Evolutionary conservation across 2,329 filamentous ascomycete genomes (phyloP).

Genomic region (Dactylellina sp.): DNA sequence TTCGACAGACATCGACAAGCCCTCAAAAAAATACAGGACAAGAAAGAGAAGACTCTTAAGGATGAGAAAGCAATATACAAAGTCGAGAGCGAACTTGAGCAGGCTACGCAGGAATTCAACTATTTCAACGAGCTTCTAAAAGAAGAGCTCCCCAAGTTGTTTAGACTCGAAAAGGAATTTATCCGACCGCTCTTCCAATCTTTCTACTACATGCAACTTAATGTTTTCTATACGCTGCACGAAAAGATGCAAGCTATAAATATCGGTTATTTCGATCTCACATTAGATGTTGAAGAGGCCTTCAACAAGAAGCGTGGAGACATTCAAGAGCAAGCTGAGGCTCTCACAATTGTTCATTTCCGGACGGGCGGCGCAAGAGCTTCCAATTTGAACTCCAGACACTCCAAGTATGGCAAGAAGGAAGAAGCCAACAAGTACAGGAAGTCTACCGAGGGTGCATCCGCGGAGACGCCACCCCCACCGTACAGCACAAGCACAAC

Average conservation of each 20-base stretch:
- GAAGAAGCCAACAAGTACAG: slow-evolving; percentile 61
- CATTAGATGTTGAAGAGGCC: slow-evolving; percentile 88
- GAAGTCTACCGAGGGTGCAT: slow-evolving; percentile 61
- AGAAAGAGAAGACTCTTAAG: slow-evolving; percentile 95
- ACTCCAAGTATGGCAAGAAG: slow-evolving; percentile 67
- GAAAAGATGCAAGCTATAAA: slow-evolving; percentile 98
- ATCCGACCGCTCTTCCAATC: slow-evolving; percentile 97
- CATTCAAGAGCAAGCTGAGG: slow-evolving; percentile 85
- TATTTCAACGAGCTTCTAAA: slow-evolving; percentile 98
- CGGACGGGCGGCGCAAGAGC: slow-evolving; percentile 81
- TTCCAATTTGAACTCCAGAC: slow-evolving; percentile 61
- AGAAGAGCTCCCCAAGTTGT: slow-evolving; percentile 92
- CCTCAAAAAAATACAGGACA: slow-evolving; percentile 95
- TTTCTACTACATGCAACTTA: slow-evolving; percentile 99
- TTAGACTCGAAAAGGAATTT: slow-evolving; percentile 88
- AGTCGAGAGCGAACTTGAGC: slow-evolving; percentile 89
- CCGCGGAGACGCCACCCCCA: slow-evolving; percentile 74
- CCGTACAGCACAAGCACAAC: slow-evolving; percentile 72
- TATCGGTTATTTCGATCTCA: slow-evolving; percentile 97
- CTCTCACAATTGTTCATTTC: slow-evolving; percentile 86
- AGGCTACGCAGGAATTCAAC: slow-evolving; percentile 94
- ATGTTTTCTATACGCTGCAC: slow-evolving; percentile 98
- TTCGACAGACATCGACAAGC: slow-evolving; percentile 86
- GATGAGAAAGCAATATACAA: slow-evolving; percentile 98
- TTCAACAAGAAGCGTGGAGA: slow-evolving; percentile 90